Base-by-base conservation (phyloP, 371 early-diverging fungal species). In the Saksenaea oblongispora region DNA sequence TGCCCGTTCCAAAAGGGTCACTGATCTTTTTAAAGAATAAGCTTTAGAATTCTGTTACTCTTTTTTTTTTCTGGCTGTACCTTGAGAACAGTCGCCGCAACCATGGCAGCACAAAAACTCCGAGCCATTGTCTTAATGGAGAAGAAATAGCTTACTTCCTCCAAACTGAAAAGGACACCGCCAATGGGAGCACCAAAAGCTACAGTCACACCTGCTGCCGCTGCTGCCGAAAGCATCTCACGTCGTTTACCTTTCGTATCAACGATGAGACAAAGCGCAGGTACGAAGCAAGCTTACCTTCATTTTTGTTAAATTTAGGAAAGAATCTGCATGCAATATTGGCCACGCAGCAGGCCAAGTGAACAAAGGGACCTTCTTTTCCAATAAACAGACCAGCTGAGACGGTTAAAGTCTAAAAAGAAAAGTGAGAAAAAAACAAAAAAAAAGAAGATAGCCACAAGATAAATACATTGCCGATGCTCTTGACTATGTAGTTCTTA, bases 311-410 rank as follows among this genome's bases (percentile, higher is more conserved):
- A 66, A 89, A 95, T 67, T 94, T 95, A 4, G 78, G 72, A 70
- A 95, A 95, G 42, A 90, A 61, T 1, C 95, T 77, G 41, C 91
- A 86, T 10, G 91, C 80, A 4, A 95, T 85, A 73, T 95, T 96
- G 28, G 96, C 96, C 9, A 94, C 80, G 59, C 94, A 94, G 66
- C 95, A 93, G 2, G 94, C 89, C 65, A 98, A 87, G 72, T 97
- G 97, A 35, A 98, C 96, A 39, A 97, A 89, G 0, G 98, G 98
- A 0, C 97, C 98, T 83, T 98, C 96, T 72, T 95, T 94, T 34
- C 98, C 98, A 8, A 93, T 76, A 44, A 84, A 89, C 51, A 98
- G 68, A 1, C 95, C 95, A 5, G 95, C 89, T 0, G 92, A 87
- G 8, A 93, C 94, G 0, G 90, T 84, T 64, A 93, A 80, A 8